Percentiles rank a stretch among this genome's conserved stretches.
Conservation (phyloP, 768 basidiomycete species). For the Suillus clintonianus region DNA sequence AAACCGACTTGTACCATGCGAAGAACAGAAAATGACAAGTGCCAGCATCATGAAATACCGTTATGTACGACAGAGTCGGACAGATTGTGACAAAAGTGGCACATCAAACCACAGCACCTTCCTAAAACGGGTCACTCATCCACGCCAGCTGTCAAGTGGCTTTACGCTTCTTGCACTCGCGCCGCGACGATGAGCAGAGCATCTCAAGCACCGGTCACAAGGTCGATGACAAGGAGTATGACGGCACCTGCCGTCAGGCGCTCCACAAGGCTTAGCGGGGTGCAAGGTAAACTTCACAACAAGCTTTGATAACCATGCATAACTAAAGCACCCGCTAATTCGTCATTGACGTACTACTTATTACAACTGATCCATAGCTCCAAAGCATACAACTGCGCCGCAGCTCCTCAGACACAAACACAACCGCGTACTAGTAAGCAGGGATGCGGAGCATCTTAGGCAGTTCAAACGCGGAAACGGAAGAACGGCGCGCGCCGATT, state of each 20-base stretch:
- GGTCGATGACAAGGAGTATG: conserved; percentile 28
- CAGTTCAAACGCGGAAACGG: not conserved
- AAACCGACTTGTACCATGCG: not conserved
- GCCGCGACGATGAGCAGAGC: conserved; percentile 19
- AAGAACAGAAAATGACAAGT: not conserved
- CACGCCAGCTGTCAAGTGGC: not conserved
- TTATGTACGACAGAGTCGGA: not conserved
- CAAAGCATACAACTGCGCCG: not conserved
- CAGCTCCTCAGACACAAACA: not conserved
- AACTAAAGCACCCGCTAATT: not conserved
- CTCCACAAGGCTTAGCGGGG: conserved; percentile 21
- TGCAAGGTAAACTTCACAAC: not conserved
- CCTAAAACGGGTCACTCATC: conserved; percentile 24
- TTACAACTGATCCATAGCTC: not conserved
- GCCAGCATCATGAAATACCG: not conserved
- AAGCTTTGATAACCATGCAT: conserved; percentile 4
- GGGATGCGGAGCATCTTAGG: too few species aligned
- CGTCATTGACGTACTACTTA: not conserved
- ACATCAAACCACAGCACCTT: conserved; percentile 32
- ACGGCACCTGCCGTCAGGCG: conserved; percentile 15
- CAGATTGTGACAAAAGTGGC: not conserved
- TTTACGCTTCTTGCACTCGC: not conserved
- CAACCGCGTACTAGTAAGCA: too few species aligned
- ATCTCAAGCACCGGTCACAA: conserved; percentile 10
- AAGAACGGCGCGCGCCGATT: too few species aligned